Evolutionary conservation across 441 rosid genomes (phyloP).

Genomic region (Metrosideros polymorpha): DNA sequence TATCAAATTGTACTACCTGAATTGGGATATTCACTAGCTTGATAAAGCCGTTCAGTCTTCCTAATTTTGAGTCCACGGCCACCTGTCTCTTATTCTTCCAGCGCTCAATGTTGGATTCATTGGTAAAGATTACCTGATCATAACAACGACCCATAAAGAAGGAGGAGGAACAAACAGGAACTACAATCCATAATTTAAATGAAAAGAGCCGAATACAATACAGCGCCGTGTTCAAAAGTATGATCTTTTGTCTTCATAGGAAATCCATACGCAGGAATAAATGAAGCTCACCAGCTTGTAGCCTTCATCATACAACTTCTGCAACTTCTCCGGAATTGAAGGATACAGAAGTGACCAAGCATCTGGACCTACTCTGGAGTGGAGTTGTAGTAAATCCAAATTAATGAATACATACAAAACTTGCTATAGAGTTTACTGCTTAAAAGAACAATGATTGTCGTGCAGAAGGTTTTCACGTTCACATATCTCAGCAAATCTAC

Average conservation of each 20-base stretch:
- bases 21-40: slow-evolving; percentile 65
- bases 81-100: slow-evolving; percentile 90
- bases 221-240: not conserved
- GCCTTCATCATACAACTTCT: slow-evolving; percentile 61
- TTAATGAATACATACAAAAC: not conserved
- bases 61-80: slow-evolving; percentile 85
- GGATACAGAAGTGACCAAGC: slow-evolving; percentile 92
- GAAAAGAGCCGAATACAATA: not conserved
- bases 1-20: slow-evolving; percentile 40
- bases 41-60: slow-evolving; percentile 78
- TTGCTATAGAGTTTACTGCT: not conserved
- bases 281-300: slow-evolving; percentile 65
- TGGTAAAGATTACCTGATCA: slow-evolving; percentile 79
- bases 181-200: not conserved
- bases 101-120: slow-evolving; percentile 93
- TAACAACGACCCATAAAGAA: not conserved
- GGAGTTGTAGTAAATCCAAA: not conserved
- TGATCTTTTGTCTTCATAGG: not conserved
- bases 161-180: not conserved
- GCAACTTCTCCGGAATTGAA: slow-evolving; percentile 72
- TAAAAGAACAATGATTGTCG: not conserved
- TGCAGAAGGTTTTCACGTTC: not conserved
- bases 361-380: slow-evolving; percentile 70
- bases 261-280: not conserved
- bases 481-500: not conserved